phyloP scores from a whole-genome alignment of 2,329 filamentous ascomycete species.

The Rutstroemia sp. region DNA sequence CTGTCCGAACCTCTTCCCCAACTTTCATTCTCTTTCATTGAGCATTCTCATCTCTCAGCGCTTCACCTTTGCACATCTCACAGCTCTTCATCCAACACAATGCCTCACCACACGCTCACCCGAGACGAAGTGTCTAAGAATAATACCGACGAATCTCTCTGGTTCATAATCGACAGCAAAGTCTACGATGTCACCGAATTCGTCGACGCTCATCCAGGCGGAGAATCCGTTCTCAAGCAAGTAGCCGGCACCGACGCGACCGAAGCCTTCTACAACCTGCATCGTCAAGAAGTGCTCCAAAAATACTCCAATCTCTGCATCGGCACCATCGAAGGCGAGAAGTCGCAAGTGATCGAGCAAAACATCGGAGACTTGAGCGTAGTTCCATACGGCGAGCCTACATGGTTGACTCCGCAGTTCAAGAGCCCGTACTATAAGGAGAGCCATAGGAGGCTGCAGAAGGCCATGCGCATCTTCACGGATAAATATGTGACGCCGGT shows the following conservation, averaged over 20 bases:
- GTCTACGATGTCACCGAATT: constrained; percentile 87
- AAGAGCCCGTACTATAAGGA: constrained; percentile 76
- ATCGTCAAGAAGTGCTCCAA: constrained; percentile 79
- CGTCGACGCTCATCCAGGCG: constrained; percentile 73
- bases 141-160: constrained; percentile 59
- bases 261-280: constrained; percentile 81
- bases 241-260: constrained; percentile 79
- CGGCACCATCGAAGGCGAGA: constrained; percentile 69
- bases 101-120: constrained; percentile 32
- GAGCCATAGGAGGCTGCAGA: constrained; percentile 60
- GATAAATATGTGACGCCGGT: constrained; percentile 66
- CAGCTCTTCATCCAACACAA: constrained; percentile 8
- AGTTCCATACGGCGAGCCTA: constrained; percentile 78
- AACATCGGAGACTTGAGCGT: constrained; percentile 63
- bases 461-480: constrained; percentile 64
- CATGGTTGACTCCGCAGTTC: constrained; percentile 74
- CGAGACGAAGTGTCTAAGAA: constrained; percentile 66
- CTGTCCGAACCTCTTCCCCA: no score
- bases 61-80: no score
- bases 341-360: constrained; percentile 62
- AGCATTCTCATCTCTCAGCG: no score
- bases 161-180: constrained; percentile 79
- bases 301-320: constrained; percentile 72
- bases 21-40: no score
- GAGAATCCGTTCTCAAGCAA: constrained; percentile 70